Evolutionary conservation across 805 yeast species (phyloP), one percentile per base, ranked within the genome.

Genomic region (Yarrowia bubula): DNA sequence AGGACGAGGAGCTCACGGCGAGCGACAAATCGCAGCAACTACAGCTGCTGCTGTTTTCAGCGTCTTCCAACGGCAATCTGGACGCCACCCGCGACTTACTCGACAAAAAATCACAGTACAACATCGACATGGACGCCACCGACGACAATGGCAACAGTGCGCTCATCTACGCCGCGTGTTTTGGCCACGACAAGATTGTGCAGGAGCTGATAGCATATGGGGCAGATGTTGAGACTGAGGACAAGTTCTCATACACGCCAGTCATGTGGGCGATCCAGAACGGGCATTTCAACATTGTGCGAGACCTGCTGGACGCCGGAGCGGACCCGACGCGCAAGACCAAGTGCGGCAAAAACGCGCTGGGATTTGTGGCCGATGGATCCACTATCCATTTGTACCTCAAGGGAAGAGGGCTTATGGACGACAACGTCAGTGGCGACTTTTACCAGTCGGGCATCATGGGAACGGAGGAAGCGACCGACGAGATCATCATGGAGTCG

Each of bases 261-360:
- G 74, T 89, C 50, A 90, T 89, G 95, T 90, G 96, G 96, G 92
- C 96, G 0, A 84, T 90, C 3, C 82, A 86, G 69, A 79, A 86
- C 69, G 82, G 85, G 64, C 83, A 84, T 64, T 74, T 82, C 66
- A 79, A 81, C 11, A 79, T 87, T 50, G 86, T 84, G 14, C 81
- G 83, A 53, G 75, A 81, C 65, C 76, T 90, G 66, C 74, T 91
- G 64, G 83, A 84, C 47, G 79, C 80, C 66, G 88, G 87, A 41
- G 93, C 92, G 0, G 88, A 86, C 67, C 73, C 80, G 8, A 66
- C 66, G 33, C 50, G 70, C 1, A 69, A 75, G 14, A 78, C 81
- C 44, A 75, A 82, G 53, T 78, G 80, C 62, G 81, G 81, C 9
- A 68, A 76, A 8, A 75, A 78, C 9, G 92, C 92, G 1, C 75